A percentile compares a stretch with the other conserved stretches of the same genome.
These are phyloP conservation scores for Suhomyces choctaworum DNA, from an alignment of 1,139 yeast species.

Conservation along the genomic window DNA sequence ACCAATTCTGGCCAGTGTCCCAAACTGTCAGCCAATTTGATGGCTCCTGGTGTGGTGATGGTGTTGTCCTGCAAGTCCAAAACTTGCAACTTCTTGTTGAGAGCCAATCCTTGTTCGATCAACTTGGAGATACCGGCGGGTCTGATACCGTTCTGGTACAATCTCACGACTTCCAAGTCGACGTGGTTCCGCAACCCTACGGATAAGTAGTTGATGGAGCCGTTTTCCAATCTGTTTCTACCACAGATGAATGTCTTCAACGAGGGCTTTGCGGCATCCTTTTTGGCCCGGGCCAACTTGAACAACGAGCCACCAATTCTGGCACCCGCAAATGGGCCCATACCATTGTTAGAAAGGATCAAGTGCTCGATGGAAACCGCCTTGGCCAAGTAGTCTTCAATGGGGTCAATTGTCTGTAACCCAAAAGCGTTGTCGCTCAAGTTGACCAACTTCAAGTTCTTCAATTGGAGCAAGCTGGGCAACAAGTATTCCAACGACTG, in stretches of 20 bases:
- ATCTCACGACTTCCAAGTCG: conserved; percentile 68
- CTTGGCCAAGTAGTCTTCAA: conserved; percentile 72
- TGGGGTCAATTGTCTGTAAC: conserved; percentile 87
- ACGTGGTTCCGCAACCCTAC: conserved; percentile 75
- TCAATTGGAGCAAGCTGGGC: conserved; percentile 69
- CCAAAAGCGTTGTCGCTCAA: conserved; percentile 97
- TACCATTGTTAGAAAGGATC: conserved; percentile 88
- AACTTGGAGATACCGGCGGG: conserved; percentile 85
- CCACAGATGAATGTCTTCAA: conserved; percentile 91
- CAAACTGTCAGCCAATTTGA: conserved; percentile 55
- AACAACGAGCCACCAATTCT: conserved; percentile 85
- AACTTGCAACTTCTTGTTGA: conserved; percentile 59
- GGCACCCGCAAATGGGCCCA: conserved; percentile 97
- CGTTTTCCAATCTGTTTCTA: conserved; percentile 93
- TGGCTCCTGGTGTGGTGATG: conserved; percentile 75
- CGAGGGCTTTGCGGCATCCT: conserved; percentile 42
- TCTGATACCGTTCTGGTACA: conserved; percentile 95
- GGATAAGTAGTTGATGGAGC: conserved; percentile 78
- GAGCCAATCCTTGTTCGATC: conserved; percentile 67
- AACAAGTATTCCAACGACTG: conserved; percentile 70
- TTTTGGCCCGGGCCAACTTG: conserved; percentile 67
- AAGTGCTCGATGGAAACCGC: conserved; percentile 83
- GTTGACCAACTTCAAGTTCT: conserved; percentile 70
- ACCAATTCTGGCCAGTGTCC: conserved; percentile 48
- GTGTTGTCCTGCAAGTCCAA: conserved; percentile 95